Evolutionary conservation across 768 basidiomycete genomes (phyloP), one percentile per base, ranked within the genome.

Genomic region (Trametes punicea): DNA sequence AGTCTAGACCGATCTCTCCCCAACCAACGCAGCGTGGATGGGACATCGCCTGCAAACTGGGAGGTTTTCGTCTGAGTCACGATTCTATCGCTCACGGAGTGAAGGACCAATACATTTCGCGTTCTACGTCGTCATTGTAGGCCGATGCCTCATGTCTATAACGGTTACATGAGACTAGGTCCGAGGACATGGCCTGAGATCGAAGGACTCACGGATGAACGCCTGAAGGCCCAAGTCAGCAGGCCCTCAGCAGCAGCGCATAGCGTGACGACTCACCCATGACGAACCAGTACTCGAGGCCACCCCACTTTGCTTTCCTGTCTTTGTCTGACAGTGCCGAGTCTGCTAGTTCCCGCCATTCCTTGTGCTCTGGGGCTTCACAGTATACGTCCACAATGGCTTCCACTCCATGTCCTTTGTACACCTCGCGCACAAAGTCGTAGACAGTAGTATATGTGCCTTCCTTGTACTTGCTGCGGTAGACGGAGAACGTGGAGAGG

Each of bases 1-100:
- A 92, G 59, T 93, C 91, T 11, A 91, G 78, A 0, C 92, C 90
- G 53, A 93, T 93, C 65, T 95, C 92, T 0, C 92, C 92, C 85
- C 87, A 88, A 3, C 90, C 89, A 6, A 93, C 90, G 64, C 90
- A 92, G 10, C 86, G 82, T 1, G 89, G 87, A 62, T 93, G 90
- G 0, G 74, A 41, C 82, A 91, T 88, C 2, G 90, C 90, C 65
- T 84, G 82, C 46, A 89, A 56, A 26, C 88, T 90, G 57, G 29
- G 6, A 44, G 20, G 6, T 51, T 42, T 21, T 16, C 21, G 4
- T 2, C 18, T 13, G 29, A n/a, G 31, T 31, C 1, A 13, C 15
- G 31, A 30, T 48, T 31, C 15, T 34, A 25, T 16, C 30, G 16
- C 46, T 34, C 40, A 15, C n/a, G 34, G 34, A 20, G 72, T 81